A percentile compares a stretch with the other conserved stretches of the same genome.
phyloP scores from a whole-genome alignment of 108 stramenopile genomes.

The Parietichytrium sp. region DNA sequence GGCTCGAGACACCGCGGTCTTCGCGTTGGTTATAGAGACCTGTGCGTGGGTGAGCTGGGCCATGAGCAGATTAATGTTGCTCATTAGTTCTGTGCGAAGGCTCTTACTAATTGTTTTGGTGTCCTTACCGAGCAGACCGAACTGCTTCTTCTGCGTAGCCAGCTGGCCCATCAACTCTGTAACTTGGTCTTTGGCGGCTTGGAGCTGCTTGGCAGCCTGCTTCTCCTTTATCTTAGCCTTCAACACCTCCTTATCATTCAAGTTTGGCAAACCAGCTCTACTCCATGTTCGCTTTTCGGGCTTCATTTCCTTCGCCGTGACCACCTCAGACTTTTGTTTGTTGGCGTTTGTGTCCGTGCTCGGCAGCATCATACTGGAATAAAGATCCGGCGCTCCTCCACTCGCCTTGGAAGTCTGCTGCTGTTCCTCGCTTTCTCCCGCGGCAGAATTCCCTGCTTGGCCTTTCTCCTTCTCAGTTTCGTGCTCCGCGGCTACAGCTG shows the following conservation, averaged over 20 bases:
- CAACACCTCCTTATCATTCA: not conserved
- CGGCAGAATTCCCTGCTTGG: too few species aligned
- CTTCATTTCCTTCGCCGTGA: not conserved
- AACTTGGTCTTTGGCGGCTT: not conserved
- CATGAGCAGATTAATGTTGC: conserved; percentile 10
- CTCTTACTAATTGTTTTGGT: conserved; percentile 5
- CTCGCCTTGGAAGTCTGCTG: too few species aligned
- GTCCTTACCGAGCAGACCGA: not conserved
- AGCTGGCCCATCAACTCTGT: not conserved
- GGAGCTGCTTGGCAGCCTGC: conserved; percentile 23
- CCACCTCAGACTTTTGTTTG: too few species aligned
- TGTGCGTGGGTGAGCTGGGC: not conserved
- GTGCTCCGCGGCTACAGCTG: too few species aligned
- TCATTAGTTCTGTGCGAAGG: conserved; percentile 27
- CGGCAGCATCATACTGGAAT: too few species aligned
- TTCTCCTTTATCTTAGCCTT: not conserved
- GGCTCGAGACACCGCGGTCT: not conserved
- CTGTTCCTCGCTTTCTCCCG: too few species aligned
- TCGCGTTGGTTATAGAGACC: not conserved
- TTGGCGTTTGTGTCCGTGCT: too few species aligned
- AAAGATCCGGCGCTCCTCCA: too few species aligned
- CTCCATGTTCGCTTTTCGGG: conserved; percentile 37
- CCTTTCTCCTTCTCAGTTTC: too few species aligned
- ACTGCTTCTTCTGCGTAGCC: conserved; percentile 22
- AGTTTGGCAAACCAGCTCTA: conserved; percentile 9